Percentiles rank a stretch among this genome's conserved stretches.
Evolutionary conservation across 1,284 basidiomycete species (phyloP).

Genomic region (Microbotryomycetes sp.): DNA sequence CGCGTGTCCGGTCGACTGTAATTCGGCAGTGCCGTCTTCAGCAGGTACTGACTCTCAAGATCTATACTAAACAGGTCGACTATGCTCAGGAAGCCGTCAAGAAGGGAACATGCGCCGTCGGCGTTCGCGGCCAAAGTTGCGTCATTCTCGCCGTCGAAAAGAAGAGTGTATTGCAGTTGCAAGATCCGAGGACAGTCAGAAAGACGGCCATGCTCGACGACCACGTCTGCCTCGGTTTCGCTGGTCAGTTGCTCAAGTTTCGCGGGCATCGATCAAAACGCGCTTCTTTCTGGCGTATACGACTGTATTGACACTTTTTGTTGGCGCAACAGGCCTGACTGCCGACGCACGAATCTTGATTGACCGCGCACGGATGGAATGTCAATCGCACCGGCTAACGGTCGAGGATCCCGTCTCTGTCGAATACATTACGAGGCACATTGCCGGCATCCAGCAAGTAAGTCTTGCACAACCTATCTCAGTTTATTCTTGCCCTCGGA

Average conservation of each 20-base stretch:
- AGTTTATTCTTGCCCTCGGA: neutral
- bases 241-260: constrained; percentile 54
- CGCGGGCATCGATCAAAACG: neutral
- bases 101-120: constrained; percentile 96
- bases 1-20: too few relatives aligned
- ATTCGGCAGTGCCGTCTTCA: too few relatives aligned
- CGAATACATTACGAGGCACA: constrained; percentile 96
- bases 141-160: constrained; percentile 98
- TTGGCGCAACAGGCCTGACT: constrained; percentile 63
- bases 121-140: constrained; percentile 87
- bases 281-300: neutral
- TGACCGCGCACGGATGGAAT: constrained; percentile 95
- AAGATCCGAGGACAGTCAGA: constrained; percentile 93
- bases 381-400: constrained; percentile 92
- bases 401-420: constrained; percentile 98
- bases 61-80: too few relatives aligned
- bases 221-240: constrained; percentile 94
- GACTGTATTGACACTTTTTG: constrained; percentile 7
- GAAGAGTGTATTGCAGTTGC: constrained; percentile 87
- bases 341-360: constrained; percentile 97
- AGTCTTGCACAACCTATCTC: too few relatives aligned
- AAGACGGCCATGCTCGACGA: constrained; percentile 99
- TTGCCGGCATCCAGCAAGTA: constrained; percentile 96
- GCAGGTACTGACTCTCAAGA: too few relatives aligned
- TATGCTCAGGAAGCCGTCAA: constrained; percentile 95